Base-by-base conservation (phyloP, 169 alveolate genomes). In the Plasmodium fragile region DNA sequence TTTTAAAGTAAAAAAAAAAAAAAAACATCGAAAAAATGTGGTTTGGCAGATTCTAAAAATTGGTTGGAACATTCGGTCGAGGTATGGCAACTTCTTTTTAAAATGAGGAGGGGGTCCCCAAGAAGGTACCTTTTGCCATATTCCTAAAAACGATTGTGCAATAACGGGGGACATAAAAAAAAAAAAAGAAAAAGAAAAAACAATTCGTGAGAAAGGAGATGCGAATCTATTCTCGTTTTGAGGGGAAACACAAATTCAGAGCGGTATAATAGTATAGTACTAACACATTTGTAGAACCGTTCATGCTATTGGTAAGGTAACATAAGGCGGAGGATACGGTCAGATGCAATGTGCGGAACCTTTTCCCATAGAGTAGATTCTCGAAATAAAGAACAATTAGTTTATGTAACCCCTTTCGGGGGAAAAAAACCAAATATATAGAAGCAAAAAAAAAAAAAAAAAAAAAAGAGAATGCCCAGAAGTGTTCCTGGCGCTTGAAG, bases 21-120 rank as follows among this genome's bases (percentile, higher is more conserved):
- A 75, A 75, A 75, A 32, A 32, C 30, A 75, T 8, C 22, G 65
- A 22, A 75, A 73, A 75, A 75, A 75, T 32, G 65, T 2, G 8
- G 32, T 75, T 75, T 75, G 69, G 28, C 13, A 75, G 82, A 75
- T 75, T 75, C 53, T 18, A 32, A 25, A 75, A 32, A 75, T 25
- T 59, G 30, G 5, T 25, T 18, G 49, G 45, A 18, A 8, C 22
- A 75, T 10, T 75, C 49, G 25, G 82, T 18, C 49, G 32, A 25
- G 82, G 18, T 25, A 11, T 13, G 73, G 65, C 53, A 80, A 18
- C 13, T 22, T 16, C 49, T 52, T 49, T 80, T 80, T 41, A 80
- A 49, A 6, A 43, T 80, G 55, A 36, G 39, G 75, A 80, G 39
- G 65, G 18, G 59, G 1, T 49, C 77, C 34, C 32, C 65, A 49